Conservation (phyloP, 169 alveolate genomes). For the Theileria parva region DNA sequence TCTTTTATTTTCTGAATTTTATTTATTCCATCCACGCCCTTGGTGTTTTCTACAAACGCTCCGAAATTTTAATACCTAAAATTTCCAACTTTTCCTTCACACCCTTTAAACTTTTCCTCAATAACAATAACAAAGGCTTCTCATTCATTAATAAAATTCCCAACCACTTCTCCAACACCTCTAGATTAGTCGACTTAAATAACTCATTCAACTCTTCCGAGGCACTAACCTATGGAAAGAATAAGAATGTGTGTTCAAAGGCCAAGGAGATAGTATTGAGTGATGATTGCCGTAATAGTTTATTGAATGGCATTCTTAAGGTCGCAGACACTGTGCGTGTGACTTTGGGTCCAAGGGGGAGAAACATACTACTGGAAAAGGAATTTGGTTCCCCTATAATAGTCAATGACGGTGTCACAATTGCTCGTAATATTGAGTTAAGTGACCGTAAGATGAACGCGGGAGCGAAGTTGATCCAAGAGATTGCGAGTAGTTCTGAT, state of each 20-base stretch:
- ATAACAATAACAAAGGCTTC: too few relatives aligned
- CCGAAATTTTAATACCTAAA: not conserved
- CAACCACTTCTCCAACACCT: not conserved
- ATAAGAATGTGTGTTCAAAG: slow-evolving; percentile 26
- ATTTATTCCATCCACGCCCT: not conserved
- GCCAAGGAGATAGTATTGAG: slow-evolving; percentile 77
- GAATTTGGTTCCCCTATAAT: slow-evolving; percentile 86
- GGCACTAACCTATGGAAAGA: too few relatives aligned
- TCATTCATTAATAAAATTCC: too few relatives aligned
- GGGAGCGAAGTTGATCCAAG: slow-evolving; percentile 87
- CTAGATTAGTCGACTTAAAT: not conserved
- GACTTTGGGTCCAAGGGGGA: slow-evolving; percentile 89
- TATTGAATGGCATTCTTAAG: slow-evolving; percentile 77
- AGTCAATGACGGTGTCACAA: slow-evolving; percentile 89
- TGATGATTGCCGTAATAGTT: slow-evolving; percentile 81
- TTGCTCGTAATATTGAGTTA: slow-evolving; percentile 84
- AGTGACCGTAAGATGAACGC: slow-evolving; percentile 82
- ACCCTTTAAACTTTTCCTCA: too few relatives aligned
- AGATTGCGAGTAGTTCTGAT: slow-evolving; percentile 85
- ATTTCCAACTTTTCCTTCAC: not conserved
- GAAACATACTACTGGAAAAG: slow-evolving; percentile 84
- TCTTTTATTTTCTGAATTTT: too few relatives aligned
- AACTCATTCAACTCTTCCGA: not conserved
- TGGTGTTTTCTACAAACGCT: not conserved
- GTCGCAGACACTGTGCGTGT: slow-evolving; percentile 85